Base-by-base conservation (phyloP, 257 asterid genomes). In the Primulina huaijiensis region DNA sequence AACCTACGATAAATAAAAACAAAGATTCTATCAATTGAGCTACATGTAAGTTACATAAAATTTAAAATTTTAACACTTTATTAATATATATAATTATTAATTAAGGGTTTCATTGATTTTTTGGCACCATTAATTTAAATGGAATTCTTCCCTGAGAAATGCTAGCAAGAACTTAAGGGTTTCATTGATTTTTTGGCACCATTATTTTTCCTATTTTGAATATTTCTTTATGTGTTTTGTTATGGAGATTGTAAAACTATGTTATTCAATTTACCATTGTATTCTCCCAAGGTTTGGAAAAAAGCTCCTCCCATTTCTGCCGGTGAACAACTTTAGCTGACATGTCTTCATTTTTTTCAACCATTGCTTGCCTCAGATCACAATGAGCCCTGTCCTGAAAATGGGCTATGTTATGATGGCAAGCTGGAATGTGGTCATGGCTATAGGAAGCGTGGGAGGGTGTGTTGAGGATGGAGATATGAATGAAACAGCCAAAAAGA, bases 381-480 rank as follows among this genome's bases (percentile, higher is more conserved):
- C 58, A 90, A 97, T 71, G 90, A 84, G 76, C 94, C 93, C 43
- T 92, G 98, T 75, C 97, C 98, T 9, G 52, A 75, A 56, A 75
- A 90, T 80, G 98, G 97, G 74, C 78, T 82, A 43, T 92, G 98
- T 78, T 31, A 74, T 64, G 90, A 86, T 70, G 98, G 97, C 67
- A 83, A 84, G 80, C 71, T 90, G 79, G 88, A 84, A 63, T 92
- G 98, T 78, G 84, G 57, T 67, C 70, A 64, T 58, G 97, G 96
- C 74, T 88, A 85, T 69, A 78, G 72, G 74, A 83, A 74, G 76
- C 87, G 69, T n/a, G 93, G 95, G 62, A 89, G 75, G 65, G 70
- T 92, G 98, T 58, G 67, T 90, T 57, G 97, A 88, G 82, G 95
- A 90, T 57, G 88, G 88, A 75, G 88, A 81, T 74, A 70, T 90